A percentile compares a stretch with the other conserved stretches of the same genome.
Evolutionary conservation across 2,329 filamentous ascomycete species (phyloP).

Genomic region (Nannizzia gypsea): DNA sequence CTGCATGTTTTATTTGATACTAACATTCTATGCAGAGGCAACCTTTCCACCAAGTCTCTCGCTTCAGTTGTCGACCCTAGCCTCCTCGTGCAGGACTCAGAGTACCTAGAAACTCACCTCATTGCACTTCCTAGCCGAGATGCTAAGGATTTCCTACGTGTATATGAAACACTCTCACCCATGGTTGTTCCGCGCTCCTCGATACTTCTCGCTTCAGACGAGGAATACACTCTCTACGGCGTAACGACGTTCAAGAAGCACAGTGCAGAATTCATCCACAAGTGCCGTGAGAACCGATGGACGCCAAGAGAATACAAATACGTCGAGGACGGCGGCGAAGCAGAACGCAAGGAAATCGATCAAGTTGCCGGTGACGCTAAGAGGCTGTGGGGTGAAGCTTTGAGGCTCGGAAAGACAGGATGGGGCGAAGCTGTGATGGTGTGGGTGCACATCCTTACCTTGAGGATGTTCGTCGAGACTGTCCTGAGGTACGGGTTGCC

Average conservation of each 20-base stretch:
- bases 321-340: constrained; percentile 76
- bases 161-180: constrained; percentile 74
- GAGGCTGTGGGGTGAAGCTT: constrained; percentile 83
- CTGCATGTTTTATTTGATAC: not conserved
- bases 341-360: constrained; percentile 77
- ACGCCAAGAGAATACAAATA: constrained; percentile 90
- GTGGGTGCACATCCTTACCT: constrained; percentile 81
- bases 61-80: constrained; percentile 74
- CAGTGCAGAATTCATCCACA: constrained; percentile 74
- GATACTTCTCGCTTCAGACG: constrained; percentile 65
- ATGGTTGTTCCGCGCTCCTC: constrained; percentile 93
- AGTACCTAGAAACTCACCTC: constrained; percentile 93
- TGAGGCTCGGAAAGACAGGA: constrained; percentile 76
- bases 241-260: constrained; percentile 93
- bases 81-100: constrained; percentile 73
- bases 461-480: constrained; percentile 93
- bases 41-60: constrained; percentile 86
- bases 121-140: constrained; percentile 70
- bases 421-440: constrained; percentile 96
- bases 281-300: constrained; percentile 87
- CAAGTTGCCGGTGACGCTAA: constrained; percentile 71
- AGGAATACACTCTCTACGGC: constrained; percentile 78
- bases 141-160: constrained; percentile 77
- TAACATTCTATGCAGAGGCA: constrained; percentile 50
- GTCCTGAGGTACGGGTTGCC: constrained; percentile 93